Evolutionary conservation across 179 eudicot species (phyloP).

Genomic region (Sideroxylon spinosum): DNA sequence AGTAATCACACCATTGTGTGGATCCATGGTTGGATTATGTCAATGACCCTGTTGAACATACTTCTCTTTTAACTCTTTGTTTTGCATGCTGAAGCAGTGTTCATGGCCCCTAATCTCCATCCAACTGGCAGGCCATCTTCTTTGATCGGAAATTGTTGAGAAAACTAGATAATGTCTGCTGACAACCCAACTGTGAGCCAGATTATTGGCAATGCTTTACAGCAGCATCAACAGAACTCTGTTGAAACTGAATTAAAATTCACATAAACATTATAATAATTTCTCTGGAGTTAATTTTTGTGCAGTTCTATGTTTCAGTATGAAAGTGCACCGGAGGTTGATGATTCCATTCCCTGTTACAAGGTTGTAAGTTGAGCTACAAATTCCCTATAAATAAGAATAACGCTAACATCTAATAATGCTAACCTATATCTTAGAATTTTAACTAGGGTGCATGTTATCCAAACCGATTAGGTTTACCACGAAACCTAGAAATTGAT

Average conservation of each 20-base stretch:
- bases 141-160: too few species aligned
- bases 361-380: background rate
- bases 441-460: background rate
- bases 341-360: background rate
- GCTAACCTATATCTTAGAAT: background rate
- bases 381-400: background rate
- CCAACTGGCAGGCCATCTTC: background rate
- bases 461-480: too few species aligned
- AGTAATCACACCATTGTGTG: background rate
- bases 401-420: background rate
- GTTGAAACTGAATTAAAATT: background rate
- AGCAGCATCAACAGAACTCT: background rate
- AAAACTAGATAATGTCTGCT: background rate
- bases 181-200: background rate
- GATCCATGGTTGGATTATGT: background rate
- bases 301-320: background rate
- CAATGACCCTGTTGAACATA: constrained; percentile 7
- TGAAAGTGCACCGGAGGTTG: background rate
- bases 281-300: background rate
- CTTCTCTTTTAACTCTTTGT: background rate
- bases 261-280: background rate
- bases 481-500: too few species aligned
- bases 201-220: background rate
- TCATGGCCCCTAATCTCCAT: background rate
- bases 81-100: background rate